These are phyloP conservation scores for Pseudogymnoascus sp. DNA, from an alignment of 2,329 filamentous ascomycete species.

Conservation along the genomic window DNA sequence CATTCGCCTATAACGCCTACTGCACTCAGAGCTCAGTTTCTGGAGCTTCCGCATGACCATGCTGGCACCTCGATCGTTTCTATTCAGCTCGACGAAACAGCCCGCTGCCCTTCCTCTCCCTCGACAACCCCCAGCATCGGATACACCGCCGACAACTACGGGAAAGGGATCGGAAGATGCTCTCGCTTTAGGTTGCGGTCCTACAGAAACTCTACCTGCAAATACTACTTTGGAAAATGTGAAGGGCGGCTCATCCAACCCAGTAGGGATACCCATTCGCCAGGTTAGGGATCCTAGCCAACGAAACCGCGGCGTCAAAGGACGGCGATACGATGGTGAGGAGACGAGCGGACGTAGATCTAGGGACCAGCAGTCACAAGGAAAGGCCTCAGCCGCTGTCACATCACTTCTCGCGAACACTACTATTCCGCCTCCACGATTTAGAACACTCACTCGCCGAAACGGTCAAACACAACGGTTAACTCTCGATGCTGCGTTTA, in stretches of 20 bases:
- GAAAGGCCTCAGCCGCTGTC: conserved; percentile 37
- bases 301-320: conserved; percentile 19
- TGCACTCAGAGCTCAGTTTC: not conserved
- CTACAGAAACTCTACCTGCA: not conserved
- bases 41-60: conserved; percentile 16
- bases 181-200: not conserved
- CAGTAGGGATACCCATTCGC: conserved; percentile 26
- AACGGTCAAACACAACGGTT: conserved; percentile 31
- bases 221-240: not conserved
- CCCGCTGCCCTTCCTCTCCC: not conserved
- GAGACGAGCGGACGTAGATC: conserved; percentile 9
- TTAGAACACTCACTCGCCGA: conserved; percentile 16
- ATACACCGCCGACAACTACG: not conserved
- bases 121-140: not conserved
- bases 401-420: conserved; percentile 56
- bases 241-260: conserved; percentile 18
- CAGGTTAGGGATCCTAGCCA: conserved; percentile 18
- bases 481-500: conserved; percentile 50
- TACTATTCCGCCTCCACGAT: conserved; percentile 46
- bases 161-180: not conserved
- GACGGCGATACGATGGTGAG: conserved; percentile 17
- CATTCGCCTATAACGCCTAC: not conserved
- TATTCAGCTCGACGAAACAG: conserved; percentile 16
- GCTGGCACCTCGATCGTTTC: conserved; percentile 22
- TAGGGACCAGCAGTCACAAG: not conserved